Evolutionary conservation across 176 grass and related monocot species (phyloP), one percentile per base, ranked within the genome.

Genomic region (Phragmites australis): DNA sequence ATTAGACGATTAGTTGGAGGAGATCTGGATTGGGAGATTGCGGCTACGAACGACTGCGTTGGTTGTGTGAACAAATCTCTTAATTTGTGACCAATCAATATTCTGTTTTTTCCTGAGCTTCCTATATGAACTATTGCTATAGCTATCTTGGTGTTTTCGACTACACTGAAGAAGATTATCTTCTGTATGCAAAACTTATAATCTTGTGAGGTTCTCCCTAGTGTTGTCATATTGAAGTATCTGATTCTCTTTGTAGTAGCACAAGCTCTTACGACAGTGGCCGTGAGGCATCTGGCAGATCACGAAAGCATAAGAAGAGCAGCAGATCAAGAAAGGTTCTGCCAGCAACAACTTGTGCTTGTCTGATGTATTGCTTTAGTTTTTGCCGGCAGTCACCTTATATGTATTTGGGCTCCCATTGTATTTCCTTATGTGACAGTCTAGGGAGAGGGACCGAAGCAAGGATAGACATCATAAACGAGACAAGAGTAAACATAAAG

Each of bases 311-410:
- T 69, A 94, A 94, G 83, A 90, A 88, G 74, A 86, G 83, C 45
- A 90, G 89, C 45, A 86, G 71, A 77, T 84, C 92, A 23, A 94
- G 84, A 77, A 94, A 94, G 88, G 92, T 90, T 59, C 70, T 34
- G 13, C 13, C 26, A 15, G 51, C 64, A 54, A 44, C 16, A n/a
- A 31, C 26, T 15, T 11, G 57, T 74, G 14, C 57, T 45, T 53
- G 22, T 39, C 66, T 65, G 64, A 39, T 88, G 21, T 65, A 8
- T 69, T 76, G 16, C 57, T 72, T 51, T 37, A 41, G 19, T 61
- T 68, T 75, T 77, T 49, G 1, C 26, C 18, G 30, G 25, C 44
- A 70, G 49, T 32, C 16, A 42, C 32, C 8, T 42, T 27, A 56
- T 81, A 17, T 68, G 9, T 74, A 17, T 30, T 52, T 77, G 42